Evolutionary conservation across 495 filamentous ascomycete genomes (phyloP).

Genomic region (Talaromyces nanjingensis): DNA sequence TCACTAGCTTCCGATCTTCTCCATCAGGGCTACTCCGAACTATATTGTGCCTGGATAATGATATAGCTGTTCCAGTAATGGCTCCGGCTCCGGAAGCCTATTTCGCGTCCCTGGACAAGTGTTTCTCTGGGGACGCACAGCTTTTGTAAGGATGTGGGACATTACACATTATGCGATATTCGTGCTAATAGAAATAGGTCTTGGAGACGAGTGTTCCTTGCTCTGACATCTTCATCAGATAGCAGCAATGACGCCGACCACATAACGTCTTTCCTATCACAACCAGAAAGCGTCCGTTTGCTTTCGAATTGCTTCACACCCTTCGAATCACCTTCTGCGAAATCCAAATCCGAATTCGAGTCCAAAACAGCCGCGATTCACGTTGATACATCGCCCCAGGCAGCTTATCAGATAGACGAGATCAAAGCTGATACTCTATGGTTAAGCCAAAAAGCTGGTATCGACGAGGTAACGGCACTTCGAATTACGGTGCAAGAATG

Average conservation of each 20-base stretch:
- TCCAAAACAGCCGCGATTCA: constrained; percentile 89
- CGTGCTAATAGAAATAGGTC: constrained; percentile 44
- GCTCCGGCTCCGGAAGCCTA: constrained; percentile 54
- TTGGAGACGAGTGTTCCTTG: constrained; percentile 66
- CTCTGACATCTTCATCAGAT: constrained; percentile 47
- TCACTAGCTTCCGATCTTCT: constrained; percentile 9
- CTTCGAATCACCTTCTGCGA: constrained; percentile 51
- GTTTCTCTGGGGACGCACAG: constrained; percentile 49
- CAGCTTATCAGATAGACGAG: constrained; percentile 65
- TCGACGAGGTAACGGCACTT: constrained; percentile 79
- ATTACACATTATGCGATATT: neutral
- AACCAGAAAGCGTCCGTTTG: constrained; percentile 56
- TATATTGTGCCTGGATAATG: constrained; percentile 26
- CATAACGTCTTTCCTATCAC: constrained; percentile 58
- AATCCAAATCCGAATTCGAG: constrained; percentile 67
- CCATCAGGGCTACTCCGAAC: constrained; percentile 4
- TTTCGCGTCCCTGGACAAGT: constrained; percentile 59
- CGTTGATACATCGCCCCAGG: constrained; percentile 60
- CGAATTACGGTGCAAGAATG: constrained; percentile 76
- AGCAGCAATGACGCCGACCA: constrained; percentile 39
- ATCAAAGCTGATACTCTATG: constrained; percentile 82
- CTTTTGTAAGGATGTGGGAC: constrained; percentile 42
- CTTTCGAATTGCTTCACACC: constrained; percentile 57
- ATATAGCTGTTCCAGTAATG: constrained; percentile 60
- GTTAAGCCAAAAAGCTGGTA: constrained; percentile 66